phyloP scores from a whole-genome alignment of 495 filamentous ascomycete species.

The Neurospora sp. region DNA sequence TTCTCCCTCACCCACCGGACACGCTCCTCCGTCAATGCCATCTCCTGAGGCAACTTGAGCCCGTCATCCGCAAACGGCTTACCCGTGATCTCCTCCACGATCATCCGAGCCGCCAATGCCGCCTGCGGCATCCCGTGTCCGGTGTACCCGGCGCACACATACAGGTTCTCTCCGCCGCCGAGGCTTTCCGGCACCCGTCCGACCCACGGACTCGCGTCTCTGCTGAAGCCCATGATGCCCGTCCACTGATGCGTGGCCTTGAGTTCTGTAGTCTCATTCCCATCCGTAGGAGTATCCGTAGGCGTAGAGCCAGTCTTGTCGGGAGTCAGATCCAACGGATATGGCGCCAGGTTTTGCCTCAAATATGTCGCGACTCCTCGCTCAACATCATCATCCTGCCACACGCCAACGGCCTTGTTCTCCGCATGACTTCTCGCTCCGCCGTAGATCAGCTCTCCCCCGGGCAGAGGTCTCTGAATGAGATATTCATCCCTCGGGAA shows the following conservation, averaged over 20 bases:
- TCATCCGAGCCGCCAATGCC: slow-evolving; percentile 56
- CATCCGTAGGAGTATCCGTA: slow-evolving; percentile 8
- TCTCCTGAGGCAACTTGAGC: slow-evolving; percentile 32
- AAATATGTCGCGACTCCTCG: slow-evolving; percentile 44
- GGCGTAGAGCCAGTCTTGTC: background rate
- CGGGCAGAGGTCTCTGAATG: slow-evolving; percentile 48
- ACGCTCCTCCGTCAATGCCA: slow-evolving; percentile 35
- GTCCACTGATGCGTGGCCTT: slow-evolving; percentile 60
- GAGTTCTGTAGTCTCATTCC: slow-evolving; percentile 24
- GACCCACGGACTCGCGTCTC: slow-evolving; percentile 62
- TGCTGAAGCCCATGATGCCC: slow-evolving; percentile 71
- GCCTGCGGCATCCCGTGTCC: slow-evolving; percentile 81
- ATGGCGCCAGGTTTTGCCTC: slow-evolving; percentile 22
- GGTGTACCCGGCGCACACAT: slow-evolving; percentile 46
- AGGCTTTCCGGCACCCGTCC: slow-evolving; percentile 41
- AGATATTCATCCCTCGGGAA: slow-evolving; percentile 57
- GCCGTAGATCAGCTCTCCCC: slow-evolving; percentile 50
- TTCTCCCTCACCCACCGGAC: slow-evolving; percentile 14
- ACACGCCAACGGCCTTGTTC: slow-evolving; percentile 42
- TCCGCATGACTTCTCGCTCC: slow-evolving; percentile 28
- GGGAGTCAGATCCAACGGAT: slow-evolving; percentile 13
- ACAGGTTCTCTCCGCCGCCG: slow-evolving; percentile 19
- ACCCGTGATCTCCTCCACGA: slow-evolving; percentile 51
- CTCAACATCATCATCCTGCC: slow-evolving; percentile 48
- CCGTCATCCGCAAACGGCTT: slow-evolving; percentile 4